Conservation (phyloP, 2,329 filamentous ascomycete species). For the Pezicula neosporulosa region DNA sequence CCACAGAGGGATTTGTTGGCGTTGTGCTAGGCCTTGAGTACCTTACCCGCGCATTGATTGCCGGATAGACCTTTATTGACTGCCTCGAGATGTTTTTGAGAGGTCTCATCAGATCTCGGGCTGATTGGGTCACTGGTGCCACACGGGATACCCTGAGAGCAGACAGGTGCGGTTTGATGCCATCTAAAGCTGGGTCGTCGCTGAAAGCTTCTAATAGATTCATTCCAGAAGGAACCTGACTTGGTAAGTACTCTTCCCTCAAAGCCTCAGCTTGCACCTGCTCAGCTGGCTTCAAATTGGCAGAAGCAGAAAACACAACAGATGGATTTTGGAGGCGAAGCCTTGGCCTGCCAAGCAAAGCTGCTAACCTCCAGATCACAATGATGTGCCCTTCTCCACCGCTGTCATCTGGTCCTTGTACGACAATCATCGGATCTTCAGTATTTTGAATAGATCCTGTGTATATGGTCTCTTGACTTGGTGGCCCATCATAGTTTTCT, state of each 20-base stretch:
- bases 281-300: constrained; percentile 53
- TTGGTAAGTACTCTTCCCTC: constrained; percentile 64
- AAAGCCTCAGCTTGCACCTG: constrained; percentile 36
- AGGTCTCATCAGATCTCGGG: constrained; percentile 58
- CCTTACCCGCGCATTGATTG: constrained; percentile 68
- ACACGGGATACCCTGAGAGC: constrained; percentile 73
- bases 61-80: constrained; percentile 62
- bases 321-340: constrained; percentile 64
- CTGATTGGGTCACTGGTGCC: constrained; percentile 58
- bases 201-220: constrained; percentile 76
- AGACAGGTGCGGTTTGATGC: constrained; percentile 63
- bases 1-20: constrained; percentile 51
- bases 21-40: constrained; percentile 64
- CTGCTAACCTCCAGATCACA: constrained; percentile 57
- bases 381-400: constrained; percentile 40
- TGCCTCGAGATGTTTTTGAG: constrained; percentile 62
- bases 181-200: constrained; percentile 57
- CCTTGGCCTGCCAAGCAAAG: constrained; percentile 56
- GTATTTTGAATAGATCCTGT: constrained; percentile 47
- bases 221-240: constrained; percentile 63
- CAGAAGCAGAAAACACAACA: constrained; percentile 61
- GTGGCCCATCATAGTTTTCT: constrained; percentile 40
- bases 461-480: constrained; percentile 57
- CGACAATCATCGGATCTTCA: constrained; percentile 46
- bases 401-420: constrained; percentile 35